Evolutionary conservation across 495 filamentous ascomycete species (phyloP).

Genomic region (Tuber aestivum): DNA sequence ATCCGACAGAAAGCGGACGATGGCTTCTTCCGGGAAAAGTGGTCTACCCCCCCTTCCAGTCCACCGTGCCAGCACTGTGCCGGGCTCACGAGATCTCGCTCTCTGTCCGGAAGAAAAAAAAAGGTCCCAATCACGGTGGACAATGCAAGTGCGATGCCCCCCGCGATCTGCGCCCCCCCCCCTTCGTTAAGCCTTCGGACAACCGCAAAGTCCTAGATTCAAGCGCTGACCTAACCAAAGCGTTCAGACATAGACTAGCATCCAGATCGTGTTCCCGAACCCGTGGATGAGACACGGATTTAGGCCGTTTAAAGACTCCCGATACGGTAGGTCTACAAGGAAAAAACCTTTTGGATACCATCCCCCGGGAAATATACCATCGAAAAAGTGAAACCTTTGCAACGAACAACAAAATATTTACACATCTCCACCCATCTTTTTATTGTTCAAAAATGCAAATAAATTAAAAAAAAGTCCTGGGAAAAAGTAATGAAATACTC

Average conservation of each 20-base stretch:
- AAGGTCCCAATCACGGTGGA: too few species aligned
- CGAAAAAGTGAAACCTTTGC: too few species aligned
- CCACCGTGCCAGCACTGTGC: background rate
- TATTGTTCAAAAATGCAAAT: too few species aligned
- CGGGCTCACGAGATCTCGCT: background rate
- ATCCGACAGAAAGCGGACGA: background rate
- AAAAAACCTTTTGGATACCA: too few species aligned
- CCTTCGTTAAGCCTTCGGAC: background rate
- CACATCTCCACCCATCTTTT: too few species aligned
- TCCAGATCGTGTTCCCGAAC: background rate
- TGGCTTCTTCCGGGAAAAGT: background rate
- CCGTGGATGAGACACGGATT: background rate
- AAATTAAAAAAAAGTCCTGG: too few species aligned
- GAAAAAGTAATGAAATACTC: too few species aligned
- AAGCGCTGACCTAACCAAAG: background rate
- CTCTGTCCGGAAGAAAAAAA: background rate
- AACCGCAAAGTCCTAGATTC: background rate
- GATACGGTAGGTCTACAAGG: too few species aligned
- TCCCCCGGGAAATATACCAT: too few species aligned
- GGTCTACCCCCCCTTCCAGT: too few species aligned
- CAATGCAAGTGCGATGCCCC: background rate
- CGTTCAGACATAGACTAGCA: background rate
- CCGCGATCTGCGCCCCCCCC: background rate
- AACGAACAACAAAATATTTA: too few species aligned
- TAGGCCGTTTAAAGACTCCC: too few species aligned